Percentiles rank a stretch among this genome's conserved stretches.
These are phyloP conservation scores for Myriosclerotinia curreyana DNA, from an alignment of 2,329 filamentous ascomycete species.

Conservation along the genomic window DNA sequence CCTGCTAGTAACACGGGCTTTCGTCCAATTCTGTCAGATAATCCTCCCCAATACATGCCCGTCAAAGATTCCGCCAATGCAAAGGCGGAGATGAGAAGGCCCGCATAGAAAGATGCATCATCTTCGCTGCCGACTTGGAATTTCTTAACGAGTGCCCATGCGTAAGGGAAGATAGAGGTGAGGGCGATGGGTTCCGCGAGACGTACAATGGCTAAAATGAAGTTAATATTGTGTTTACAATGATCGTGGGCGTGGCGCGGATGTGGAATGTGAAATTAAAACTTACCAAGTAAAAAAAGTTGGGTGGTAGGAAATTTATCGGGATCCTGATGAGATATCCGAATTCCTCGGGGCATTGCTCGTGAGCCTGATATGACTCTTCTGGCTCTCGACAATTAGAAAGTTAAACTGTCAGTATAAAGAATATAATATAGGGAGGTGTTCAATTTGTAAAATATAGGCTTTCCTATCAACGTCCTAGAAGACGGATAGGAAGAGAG, in stretches of 20 bases:
- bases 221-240: slow-evolving; percentile 23
- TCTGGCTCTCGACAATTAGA: slow-evolving; percentile 23
- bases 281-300: slow-evolving; percentile 78
- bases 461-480: slow-evolving; percentile 5
- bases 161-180: slow-evolving; percentile 91
- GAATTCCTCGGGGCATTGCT: slow-evolving; percentile 35
- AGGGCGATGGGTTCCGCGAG: slow-evolving; percentile 90
- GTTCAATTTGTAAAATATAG: background rate
- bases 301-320: slow-evolving; percentile 79
- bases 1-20: slow-evolving; percentile 83
- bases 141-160: slow-evolving; percentile 76
- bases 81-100: slow-evolving; percentile 82
- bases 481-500: slow-evolving; percentile 5
- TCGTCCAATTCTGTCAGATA: slow-evolving; percentile 78
- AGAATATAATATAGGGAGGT: background rate
- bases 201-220: slow-evolving; percentile 73
- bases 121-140: slow-evolving; percentile 68
- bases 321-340: slow-evolving; percentile 51
- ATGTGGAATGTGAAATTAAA: slow-evolving; percentile 14
- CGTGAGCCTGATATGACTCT: slow-evolving; percentile 27
- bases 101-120: slow-evolving; percentile 85
- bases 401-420: background rate
- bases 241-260: slow-evolving; percentile 13
- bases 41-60: slow-evolving; percentile 81
- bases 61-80: slow-evolving; percentile 78